Base-by-base conservation (phyloP, 345 rosid genomes). In the Psidium guajava region DNA sequence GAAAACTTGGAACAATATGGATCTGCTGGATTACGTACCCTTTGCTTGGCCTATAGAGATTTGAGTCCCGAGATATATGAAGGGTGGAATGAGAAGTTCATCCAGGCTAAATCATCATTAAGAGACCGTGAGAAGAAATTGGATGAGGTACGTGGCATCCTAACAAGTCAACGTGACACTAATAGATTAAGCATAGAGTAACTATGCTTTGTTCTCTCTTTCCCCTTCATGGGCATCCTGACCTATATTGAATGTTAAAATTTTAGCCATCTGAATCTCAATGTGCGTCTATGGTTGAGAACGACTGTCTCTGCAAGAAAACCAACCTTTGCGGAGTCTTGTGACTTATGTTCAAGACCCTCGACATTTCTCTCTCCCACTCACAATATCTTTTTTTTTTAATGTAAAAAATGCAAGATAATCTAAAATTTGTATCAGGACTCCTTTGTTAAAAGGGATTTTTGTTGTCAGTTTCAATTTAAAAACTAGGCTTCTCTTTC, bases 41-140 rank as follows among this genome's bases (percentile, higher is more conserved):
- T 98, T 89, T 98, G 99, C 92, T 94, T 98, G 73, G 99, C 98
- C 81, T 98, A 94, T 84, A 92, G 87, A 90, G 93, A 95, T 89
- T 91, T 98, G 88, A 89, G 90, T 89, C 96, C 98, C 47, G 93
- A 92, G 81, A 82, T 88, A 55, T 98, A 96, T 91, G 95, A 93
- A 89, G 93, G 94, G 88, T 98, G 99, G 99, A 96, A 98, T 89
- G 98, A 96, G 90, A 98, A 94, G 89, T 98, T 96, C 86, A 95
- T 95, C 85, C 97, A 95, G 90, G 99, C 99, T 83, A 98, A 98
- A 89, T 96, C 99, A 83, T 92, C 98, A 87, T 92, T 96, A 58
- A 90, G 94, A 85, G 99, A 95, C 86, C 99, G 99, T 57, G 99
- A 98, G 88, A 96, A 93, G 91, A 98, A 96, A 91, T 91, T 98